Conservation (phyloP, 371 early-diverging fungal species). For the Encephalitozoon cuniculi region DNA sequence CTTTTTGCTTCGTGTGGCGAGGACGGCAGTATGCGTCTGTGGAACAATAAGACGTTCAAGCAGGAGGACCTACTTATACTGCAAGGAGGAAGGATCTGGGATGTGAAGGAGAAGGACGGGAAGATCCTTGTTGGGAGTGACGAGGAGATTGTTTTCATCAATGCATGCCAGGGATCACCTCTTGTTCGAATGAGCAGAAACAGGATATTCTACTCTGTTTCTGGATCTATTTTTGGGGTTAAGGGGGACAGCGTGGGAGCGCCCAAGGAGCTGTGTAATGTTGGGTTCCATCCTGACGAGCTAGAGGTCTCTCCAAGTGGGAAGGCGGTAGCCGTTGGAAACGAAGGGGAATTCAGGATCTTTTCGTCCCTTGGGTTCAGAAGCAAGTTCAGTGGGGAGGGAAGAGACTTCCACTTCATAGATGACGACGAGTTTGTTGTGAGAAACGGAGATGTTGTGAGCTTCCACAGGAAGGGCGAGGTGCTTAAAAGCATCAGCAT, state of each 20-base stretch:
- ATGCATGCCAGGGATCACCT: background rate
- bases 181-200: slow-evolving; percentile 7
- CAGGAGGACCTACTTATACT: slow-evolving; percentile 29
- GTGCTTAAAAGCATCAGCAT: background rate
- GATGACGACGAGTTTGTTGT: slow-evolving; percentile 29
- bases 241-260: slow-evolving; percentile 1
- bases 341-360: slow-evolving; percentile 8
- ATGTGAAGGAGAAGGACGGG: slow-evolving; percentile 19
- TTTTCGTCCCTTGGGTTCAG: slow-evolving; percentile 45
- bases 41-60: slow-evolving; percentile 48
- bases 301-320: slow-evolving; percentile 9
- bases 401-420: slow-evolving; percentile 32
- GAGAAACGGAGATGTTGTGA: slow-evolving; percentile 6
- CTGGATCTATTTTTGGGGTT: background rate
- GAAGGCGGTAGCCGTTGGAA: slow-evolving; percentile 29
- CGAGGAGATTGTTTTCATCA: slow-evolving; percentile 49
- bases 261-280: slow-evolving; percentile 4
- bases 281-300: slow-evolving; percentile 16
- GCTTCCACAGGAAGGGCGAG: slow-evolving; percentile 31
- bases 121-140: slow-evolving; percentile 53
- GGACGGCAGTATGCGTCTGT: slow-evolving; percentile 51
- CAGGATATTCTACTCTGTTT: slow-evolving; percentile 29
- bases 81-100: slow-evolving; percentile 52
- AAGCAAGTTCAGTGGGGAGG: slow-evolving; percentile 18
- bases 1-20: slow-evolving; percentile 48